Evolutionary conservation across 305 asterid species (phyloP), one percentile per base, ranked within the genome.

Genomic region (Ilex paraguariensis): DNA sequence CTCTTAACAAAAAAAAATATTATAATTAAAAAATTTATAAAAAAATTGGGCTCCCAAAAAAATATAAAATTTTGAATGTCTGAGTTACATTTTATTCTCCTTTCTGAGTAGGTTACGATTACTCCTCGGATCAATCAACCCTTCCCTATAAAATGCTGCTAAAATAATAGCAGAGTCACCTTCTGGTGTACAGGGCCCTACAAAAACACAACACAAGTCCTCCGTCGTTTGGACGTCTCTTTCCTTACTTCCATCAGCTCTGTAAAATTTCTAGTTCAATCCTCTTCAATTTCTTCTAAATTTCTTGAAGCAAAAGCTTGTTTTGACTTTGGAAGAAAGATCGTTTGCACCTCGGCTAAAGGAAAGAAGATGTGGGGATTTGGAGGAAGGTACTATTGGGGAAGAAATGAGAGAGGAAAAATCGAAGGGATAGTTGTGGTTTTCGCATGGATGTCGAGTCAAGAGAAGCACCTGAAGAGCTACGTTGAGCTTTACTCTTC

Each of bases 381-480:
- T 15, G 95, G 97, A 12, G 95, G 96, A 13, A 88, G 78, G 57
- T 67, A 79, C 54, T 88, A 87, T 61, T 93, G 99, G 97, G 91
- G 87, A 60, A 87, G 90, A 72, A 86, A 78, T 69, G 91, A 82
- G 60, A 77, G 77, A 51, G 86, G 78, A 15, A 77, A 81, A 70
- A 86, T 76, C 59, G 93, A 86, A 74, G 99, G 99, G 10, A 82
- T 84, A 49, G 96, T 93, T 28, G 96, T 90, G 80, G 77, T 87
- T 17, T 93, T 93, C 62, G 81, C 93, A 52, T 93, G 97, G 97
- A 75, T 90, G 89, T 93, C 95, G 3, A 86, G 97, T 75, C 75
- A 86, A 71, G 96, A 90, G 15, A 84, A 68, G 70, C 87, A 83
- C 67, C 40, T 90, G 80, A 90, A 84, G 69, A 84, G 80, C 56